These are phyloP conservation scores for Suillus bovinus DNA, from an alignment of 768 basidiomycete species.

Conservation along the genomic window DNA sequence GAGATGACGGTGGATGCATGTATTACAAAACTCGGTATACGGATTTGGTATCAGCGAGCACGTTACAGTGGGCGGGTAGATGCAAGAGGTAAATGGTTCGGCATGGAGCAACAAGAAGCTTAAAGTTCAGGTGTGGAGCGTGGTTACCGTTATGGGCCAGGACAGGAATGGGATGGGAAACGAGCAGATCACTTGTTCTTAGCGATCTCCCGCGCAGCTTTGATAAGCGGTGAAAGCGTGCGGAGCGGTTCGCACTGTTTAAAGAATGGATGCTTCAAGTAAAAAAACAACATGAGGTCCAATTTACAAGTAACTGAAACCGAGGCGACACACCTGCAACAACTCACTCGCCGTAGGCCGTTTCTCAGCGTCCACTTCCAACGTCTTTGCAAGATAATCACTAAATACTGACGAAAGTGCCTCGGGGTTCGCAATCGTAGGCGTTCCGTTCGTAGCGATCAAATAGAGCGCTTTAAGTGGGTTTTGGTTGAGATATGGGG, in stretches of 20 bases:
- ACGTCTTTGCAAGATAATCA: conserved; percentile 83
- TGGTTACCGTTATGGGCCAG: background rate
- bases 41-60: conserved; percentile 8
- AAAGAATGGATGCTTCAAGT: conserved; percentile 79
- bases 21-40: conserved; percentile 11
- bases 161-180: background rate
- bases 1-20: conserved; percentile 8
- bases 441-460: conserved; percentile 98
- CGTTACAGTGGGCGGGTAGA: conserved; percentile 13
- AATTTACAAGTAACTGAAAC: background rate
- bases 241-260: conserved; percentile 82
- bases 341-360: conserved; percentile 84
- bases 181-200: conserved; percentile 47
- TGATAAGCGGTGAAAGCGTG: conserved; percentile 87
- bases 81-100: conserved; percentile 23
- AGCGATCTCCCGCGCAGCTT: conserved; percentile 85
- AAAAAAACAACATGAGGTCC: conserved; percentile 15
- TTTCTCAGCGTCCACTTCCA: conserved; percentile 95
- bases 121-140: conserved; percentile 1
- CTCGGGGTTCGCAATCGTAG: conserved; percentile 91
- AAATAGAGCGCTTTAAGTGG: conserved; percentile 96
- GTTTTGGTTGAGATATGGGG: conserved; percentile 95
- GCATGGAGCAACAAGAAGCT: conserved; percentile 12
- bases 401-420: conserved; percentile 74
- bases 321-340: conserved; percentile 55